Evolutionary conservation across 1,139 yeast species (phyloP).

Genomic region (Entelexis paramagnoliae): DNA sequence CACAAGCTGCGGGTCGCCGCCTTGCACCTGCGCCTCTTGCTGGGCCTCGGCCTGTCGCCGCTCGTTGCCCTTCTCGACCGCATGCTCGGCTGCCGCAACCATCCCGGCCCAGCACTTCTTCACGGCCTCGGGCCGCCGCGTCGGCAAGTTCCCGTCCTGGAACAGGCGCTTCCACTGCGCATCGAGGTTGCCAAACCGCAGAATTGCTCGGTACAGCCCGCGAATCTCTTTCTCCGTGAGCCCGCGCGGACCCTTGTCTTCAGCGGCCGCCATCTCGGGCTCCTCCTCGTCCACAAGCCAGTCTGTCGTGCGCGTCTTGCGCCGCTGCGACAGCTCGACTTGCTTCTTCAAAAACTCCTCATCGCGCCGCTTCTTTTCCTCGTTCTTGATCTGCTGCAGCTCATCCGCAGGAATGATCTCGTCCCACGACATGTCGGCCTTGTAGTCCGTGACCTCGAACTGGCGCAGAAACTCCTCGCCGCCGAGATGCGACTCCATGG

Average conservation of each 20-base stretch:
- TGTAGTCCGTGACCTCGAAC: conserved; percentile 96
- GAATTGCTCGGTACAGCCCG: conserved; percentile 70
- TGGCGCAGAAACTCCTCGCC: conserved; percentile 96
- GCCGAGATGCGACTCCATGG: conserved; percentile 68
- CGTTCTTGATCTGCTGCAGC: conserved; percentile 75
- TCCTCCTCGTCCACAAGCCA: conserved; percentile 36
- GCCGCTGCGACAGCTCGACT: conserved; percentile 72
- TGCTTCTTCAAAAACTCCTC: conserved; percentile 83
- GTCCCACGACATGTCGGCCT: conserved; percentile 98
- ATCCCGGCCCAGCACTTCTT: conserved; percentile 68
- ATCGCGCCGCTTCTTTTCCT: conserved; percentile 76
- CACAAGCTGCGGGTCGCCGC: conserved; percentile 15
- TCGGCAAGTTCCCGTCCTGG: conserved; percentile 81
- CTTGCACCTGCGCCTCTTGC: conserved; percentile 26
- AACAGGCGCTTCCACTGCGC: conserved; percentile 81
- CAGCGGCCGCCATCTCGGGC: conserved; percentile 21
- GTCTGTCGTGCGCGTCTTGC: conserved; percentile 44
- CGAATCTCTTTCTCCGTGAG: conserved; percentile 82
- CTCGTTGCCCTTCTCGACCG: conserved; percentile 56
- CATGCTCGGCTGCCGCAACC: conserved; percentile 48
- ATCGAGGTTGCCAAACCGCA: conserved; percentile 71
- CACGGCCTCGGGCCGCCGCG: conserved; percentile 74
- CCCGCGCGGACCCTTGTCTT: conserved; percentile 24
- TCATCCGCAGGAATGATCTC: conserved; percentile 97
- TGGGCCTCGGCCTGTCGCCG: conserved; percentile 57